Evolutionary conservation across 2,329 filamentous ascomycete genomes (phyloP), one percentile per base, ranked within the genome.

Genomic region (Alternaria gaisen): DNA sequence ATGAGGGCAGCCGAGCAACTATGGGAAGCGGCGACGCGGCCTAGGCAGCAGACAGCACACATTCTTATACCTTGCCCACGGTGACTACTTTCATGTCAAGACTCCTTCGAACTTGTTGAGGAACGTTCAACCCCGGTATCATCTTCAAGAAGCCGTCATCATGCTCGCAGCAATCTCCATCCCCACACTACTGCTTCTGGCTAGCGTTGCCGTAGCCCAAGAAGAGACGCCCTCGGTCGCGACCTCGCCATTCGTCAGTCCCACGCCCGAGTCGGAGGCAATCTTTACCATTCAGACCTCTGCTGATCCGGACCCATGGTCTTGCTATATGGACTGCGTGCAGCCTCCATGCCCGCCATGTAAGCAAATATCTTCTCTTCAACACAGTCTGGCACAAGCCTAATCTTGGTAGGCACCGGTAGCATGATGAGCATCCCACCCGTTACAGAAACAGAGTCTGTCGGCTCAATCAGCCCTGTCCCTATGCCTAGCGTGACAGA

Each of bases 201-300:
- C 71, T 66, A 68, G 66, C 61, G 69, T 55, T 46, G 65, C 38
- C 22, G 43, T 44, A 14, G 72, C 68, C 5, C 72, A 73, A 38
- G 42, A 53, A 20, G 40, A 47, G 11, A 53, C 60, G 4, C 60
- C 63, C 56, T 60, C 60, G n/a, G 64, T 68, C 22, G 66, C 56
- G 3, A 64, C 66, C 14, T 63, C 56, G 34, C 58, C 61, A 36
- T 60, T 55, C 46, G 64, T 61, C 52, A 60, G 46, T 34, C 64
- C 66, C 3, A 51, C 53, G 36, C 63, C 66, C 4, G 67, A 72
- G 10, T 70, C 61, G 9, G 68, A 71, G 50, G 60, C 58, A 22
- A 28, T 67, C 61, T 69, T 72, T 62, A 74, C 72, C 8, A 73
- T 75, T 42, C 72, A 75, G 56, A 76, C 73, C 9, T 67, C 63